Conservation (phyloP, 495 filamentous ascomycete genomes). For the Talaromyces thailandensis region DNA sequence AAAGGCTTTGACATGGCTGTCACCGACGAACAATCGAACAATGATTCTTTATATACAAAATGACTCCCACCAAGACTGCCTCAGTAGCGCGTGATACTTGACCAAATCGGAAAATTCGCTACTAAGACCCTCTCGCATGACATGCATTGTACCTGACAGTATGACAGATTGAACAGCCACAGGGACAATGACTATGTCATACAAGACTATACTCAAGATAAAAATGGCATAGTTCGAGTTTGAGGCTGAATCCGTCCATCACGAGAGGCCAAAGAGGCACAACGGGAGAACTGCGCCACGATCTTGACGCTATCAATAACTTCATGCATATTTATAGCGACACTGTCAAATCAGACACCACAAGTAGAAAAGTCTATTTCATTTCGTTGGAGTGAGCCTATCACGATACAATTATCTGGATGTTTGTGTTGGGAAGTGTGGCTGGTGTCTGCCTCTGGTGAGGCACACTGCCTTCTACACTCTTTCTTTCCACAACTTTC, state of each 20-base stretch:
- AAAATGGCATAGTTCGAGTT: not conserved
- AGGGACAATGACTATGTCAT: not conserved
- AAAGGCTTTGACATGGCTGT: not conserved
- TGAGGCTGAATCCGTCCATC: not conserved
- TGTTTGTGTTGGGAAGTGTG: not conserved
- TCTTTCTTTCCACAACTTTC: not conserved
- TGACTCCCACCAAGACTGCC: not conserved
- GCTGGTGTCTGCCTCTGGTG: not conserved
- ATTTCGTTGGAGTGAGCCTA: not conserved
- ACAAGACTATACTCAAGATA: not conserved
- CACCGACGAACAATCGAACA: not conserved
- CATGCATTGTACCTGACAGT: not conserved
- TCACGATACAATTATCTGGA: not conserved
- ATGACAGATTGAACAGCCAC: not conserved
- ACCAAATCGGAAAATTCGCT: not conserved
- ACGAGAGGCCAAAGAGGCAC: not conserved
- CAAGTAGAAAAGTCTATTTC: not conserved
- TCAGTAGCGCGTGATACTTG: not conserved
- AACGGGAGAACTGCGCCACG: not conserved
- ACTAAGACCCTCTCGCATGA: not conserved
- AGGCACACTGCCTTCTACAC: not conserved
- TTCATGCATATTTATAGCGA: not conserved
- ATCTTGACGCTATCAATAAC: not conserved
- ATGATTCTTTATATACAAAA: not conserved
- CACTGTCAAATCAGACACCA: not conserved